Evolutionary conservation across 2,329 filamentous ascomycete species (phyloP).

Genomic region (Zymoseptoria pseudotritici): DNA sequence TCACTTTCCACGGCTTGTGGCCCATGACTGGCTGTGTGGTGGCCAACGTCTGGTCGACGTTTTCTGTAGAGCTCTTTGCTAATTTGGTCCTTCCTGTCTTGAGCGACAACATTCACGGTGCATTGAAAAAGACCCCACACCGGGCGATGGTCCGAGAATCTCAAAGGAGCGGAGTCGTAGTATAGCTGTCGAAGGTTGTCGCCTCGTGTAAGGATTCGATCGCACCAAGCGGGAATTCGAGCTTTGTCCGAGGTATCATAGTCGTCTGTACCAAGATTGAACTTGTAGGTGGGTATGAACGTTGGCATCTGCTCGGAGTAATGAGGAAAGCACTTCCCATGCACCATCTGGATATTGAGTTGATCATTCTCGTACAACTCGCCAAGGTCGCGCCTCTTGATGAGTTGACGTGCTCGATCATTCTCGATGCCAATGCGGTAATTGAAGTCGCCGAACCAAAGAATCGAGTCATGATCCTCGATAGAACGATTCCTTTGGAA

Average conservation of each 20-base stretch:
- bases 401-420: conserved; percentile 67
- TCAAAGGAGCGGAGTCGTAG: conserved; percentile 74
- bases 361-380: conserved; percentile 88
- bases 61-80: conserved; percentile 66
- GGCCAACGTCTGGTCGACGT: conserved; percentile 59
- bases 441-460: conserved; percentile 98
- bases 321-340: conserved; percentile 78
- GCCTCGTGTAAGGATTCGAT: conserved; percentile 83
- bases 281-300: conserved; percentile 94
- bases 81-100: conserved; percentile 62
- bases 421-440: conserved; percentile 84
- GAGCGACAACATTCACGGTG: conserved; percentile 71
- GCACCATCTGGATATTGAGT: conserved; percentile 93
- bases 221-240: conserved; percentile 94
- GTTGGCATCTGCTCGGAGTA: conserved; percentile 85
- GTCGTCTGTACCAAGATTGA: conserved; percentile 75
- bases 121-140: conserved; percentile 88
- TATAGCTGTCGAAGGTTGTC: conserved; percentile 71
- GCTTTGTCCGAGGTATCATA: conserved; percentile 96
- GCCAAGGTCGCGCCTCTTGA: conserved; percentile 65
- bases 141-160: conserved; percentile 92
- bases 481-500: conserved; percentile 90
- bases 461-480: conserved; percentile 81
- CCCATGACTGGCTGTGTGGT: conserved; percentile 46
- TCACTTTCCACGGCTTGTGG: conserved; percentile 53